phyloP scores from a whole-genome alignment of 768 basidiomycete species.

The Rossbeevera mucosa region DNA sequence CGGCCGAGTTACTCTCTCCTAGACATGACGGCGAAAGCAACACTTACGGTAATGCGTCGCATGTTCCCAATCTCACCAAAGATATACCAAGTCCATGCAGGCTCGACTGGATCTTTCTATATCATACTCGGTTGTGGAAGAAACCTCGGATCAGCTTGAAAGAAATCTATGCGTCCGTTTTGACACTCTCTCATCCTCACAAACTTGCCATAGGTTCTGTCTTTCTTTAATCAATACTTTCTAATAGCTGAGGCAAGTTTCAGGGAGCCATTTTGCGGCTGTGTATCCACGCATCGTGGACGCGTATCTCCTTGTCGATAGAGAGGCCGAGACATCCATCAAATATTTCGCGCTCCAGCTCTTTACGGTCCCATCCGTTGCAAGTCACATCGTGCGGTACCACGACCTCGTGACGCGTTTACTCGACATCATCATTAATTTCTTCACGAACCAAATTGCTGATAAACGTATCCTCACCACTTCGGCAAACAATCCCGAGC shows the following conservation, averaged over 20 bases:
- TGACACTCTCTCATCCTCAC: slow-evolving; percentile 67
- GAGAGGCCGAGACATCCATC: slow-evolving; percentile 93
- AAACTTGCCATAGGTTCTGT: slow-evolving; percentile 70
- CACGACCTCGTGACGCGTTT: slow-evolving; percentile 73
- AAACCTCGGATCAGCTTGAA: slow-evolving; percentile 74
- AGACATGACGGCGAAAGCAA: slow-evolving; percentile 47
- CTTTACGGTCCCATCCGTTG: slow-evolving; percentile 87
- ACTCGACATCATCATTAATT: slow-evolving; percentile 79
- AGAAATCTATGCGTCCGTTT: slow-evolving; percentile 73
- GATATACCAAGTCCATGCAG: slow-evolving; percentile 51
- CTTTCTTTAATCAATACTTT: background rate
- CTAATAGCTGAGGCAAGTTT: slow-evolving; percentile 1
- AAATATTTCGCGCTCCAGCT: slow-evolving; percentile 91
- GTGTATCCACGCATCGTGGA: slow-evolving; percentile 87
- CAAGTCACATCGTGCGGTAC: slow-evolving; percentile 68
- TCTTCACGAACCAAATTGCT: slow-evolving; percentile 87
- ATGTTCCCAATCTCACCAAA: slow-evolving; percentile 35
- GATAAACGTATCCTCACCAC: slow-evolving; percentile 58
- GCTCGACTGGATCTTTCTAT: slow-evolving; percentile 72
- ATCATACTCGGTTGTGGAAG: slow-evolving; percentile 85
- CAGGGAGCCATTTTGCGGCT: slow-evolving; percentile 79
- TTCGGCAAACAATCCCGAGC: slow-evolving; percentile 15
- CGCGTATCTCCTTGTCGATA: slow-evolving; percentile 85
- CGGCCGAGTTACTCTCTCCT: slow-evolving; percentile 60
- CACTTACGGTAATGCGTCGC: slow-evolving; percentile 36